Conservation (phyloP, 2,329 filamentous ascomycete genomes). For the Ceratocystis papillata region DNA sequence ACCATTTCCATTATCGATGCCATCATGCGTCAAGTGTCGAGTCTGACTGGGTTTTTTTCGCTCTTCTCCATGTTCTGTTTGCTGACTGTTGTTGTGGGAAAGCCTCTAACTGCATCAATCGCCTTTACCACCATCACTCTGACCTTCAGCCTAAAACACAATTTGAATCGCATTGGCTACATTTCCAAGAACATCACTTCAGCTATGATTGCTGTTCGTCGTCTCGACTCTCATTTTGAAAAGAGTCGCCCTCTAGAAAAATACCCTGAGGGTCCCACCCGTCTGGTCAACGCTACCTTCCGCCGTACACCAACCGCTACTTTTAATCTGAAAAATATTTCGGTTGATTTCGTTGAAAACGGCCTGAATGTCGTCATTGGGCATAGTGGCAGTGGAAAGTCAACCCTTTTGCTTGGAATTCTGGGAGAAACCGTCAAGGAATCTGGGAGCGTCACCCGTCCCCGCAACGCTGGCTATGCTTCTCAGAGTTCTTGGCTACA, state of each 20-base stretch:
- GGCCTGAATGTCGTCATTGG: slow-evolving; percentile 46
- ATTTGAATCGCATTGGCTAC: slow-evolving; percentile 31
- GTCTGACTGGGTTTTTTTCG: slow-evolving; percentile 42
- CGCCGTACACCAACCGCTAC: slow-evolving; percentile 40
- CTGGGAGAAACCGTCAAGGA: slow-evolving; percentile 46
- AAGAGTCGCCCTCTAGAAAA: slow-evolving; percentile 39
- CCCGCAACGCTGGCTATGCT: slow-evolving; percentile 45
- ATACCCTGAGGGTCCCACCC: slow-evolving; percentile 41
- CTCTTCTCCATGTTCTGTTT: slow-evolving; percentile 45
- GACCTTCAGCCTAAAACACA: slow-evolving; percentile 43
- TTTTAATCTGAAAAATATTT: slow-evolving; percentile 41
- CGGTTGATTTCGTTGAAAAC: slow-evolving; percentile 42
- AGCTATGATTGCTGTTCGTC: slow-evolving; percentile 40
- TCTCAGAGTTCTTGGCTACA: slow-evolving; percentile 49
- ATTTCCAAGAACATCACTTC: slow-evolving; percentile 34
- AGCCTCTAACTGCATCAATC: slow-evolving; percentile 43
- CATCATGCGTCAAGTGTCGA: slow-evolving; percentile 39
- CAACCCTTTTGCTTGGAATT: slow-evolving; percentile 44
- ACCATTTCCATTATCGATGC: slow-evolving; percentile 40
- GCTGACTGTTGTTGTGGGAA: slow-evolving; percentile 39
- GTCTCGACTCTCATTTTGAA: slow-evolving; percentile 45
- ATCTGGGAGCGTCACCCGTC: slow-evolving; percentile 38
- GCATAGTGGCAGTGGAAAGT: slow-evolving; percentile 47
- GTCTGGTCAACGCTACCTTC: slow-evolving; percentile 39
- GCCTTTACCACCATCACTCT: slow-evolving; percentile 48